phyloP scores from a whole-genome alignment of 768 basidiomycete species.

The Pisolithus orientalis region DNA sequence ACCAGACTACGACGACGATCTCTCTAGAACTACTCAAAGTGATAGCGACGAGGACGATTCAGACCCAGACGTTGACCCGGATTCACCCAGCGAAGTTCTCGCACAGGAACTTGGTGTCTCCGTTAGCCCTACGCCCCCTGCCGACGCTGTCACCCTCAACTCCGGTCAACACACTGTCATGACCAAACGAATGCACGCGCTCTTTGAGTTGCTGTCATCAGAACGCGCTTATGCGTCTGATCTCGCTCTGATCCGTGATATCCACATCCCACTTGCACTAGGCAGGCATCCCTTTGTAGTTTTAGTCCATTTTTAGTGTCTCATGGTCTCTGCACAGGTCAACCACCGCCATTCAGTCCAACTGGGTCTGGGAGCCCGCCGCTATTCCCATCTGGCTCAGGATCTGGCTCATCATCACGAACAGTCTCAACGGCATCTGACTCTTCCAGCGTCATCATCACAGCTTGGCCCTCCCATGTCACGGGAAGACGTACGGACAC shows the following conservation, averaged over 20 bases:
- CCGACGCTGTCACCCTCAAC: slow-evolving; percentile 7
- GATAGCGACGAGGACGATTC: slow-evolving; percentile 23
- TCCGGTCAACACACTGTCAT: slow-evolving; percentile 32
- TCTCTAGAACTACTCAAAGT: slow-evolving; percentile 3
- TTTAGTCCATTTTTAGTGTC: slow-evolving; percentile 2
- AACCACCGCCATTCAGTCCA: slow-evolving; percentile 34
- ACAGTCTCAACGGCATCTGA: slow-evolving; percentile 39
- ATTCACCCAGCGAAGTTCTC: slow-evolving; percentile 23
- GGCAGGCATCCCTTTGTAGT: slow-evolving; percentile 39
- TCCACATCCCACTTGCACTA: slow-evolving; percentile 74
- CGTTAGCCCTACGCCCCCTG: slow-evolving; percentile 1
- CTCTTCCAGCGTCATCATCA: slow-evolving; percentile 46
- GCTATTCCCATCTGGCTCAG: slow-evolving; percentile 26
- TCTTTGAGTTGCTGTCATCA: slow-evolving; percentile 71
- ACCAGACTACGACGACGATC: slow-evolving; percentile 17
- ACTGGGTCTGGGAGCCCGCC: slow-evolving; percentile 18
- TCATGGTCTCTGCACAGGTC: slow-evolving; percentile 23
- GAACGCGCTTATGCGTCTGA: slow-evolving; percentile 83
- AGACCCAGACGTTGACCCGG: slow-evolving; percentile 18
- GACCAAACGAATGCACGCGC: slow-evolving; percentile 71
- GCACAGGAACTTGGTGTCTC: slow-evolving; percentile 9
- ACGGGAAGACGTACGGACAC: slow-evolving; percentile 55
- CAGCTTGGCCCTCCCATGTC: slow-evolving; percentile 59
- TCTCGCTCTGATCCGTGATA: slow-evolving; percentile 67
- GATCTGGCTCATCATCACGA: slow-evolving; percentile 34